Evolutionary conservation across 768 basidiomycete species (phyloP).

Genomic region (Royoungia palumana): DNA sequence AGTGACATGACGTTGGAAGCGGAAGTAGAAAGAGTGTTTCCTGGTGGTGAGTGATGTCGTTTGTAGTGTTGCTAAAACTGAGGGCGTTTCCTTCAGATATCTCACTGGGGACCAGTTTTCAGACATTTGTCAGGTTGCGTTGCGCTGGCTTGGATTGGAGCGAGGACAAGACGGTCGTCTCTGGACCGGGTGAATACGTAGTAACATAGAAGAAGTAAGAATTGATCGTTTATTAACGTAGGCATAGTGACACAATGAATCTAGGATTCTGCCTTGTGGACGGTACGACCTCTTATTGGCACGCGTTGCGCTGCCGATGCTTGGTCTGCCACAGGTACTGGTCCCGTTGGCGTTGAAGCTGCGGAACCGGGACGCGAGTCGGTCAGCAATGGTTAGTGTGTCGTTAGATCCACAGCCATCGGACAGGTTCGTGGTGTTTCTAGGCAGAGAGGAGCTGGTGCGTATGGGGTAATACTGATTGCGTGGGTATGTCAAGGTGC

Average conservation of each 20-base stretch:
- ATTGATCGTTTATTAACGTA: neutral
- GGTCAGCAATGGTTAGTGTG: constrained; percentile 67
- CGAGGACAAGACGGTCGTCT: constrained; percentile 42
- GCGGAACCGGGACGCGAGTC: constrained; percentile 61
- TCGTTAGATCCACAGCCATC: constrained; percentile 65
- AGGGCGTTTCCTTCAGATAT: constrained; percentile 45
- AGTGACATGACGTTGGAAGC: constrained; percentile 49
- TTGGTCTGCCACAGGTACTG: constrained; percentile 56
- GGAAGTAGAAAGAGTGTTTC: constrained; percentile 37
- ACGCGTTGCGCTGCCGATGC: constrained; percentile 52
- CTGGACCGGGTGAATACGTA: constrained; percentile 56
- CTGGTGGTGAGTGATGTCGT: constrained; percentile 39
- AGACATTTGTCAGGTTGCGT: constrained; percentile 49
- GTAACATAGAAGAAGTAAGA: constrained; percentile 63
- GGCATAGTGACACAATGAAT: neutral
- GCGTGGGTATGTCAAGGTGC: constrained; percentile 65
- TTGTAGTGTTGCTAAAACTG: neutral
- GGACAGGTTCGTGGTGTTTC: constrained; percentile 78
- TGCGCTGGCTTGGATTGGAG: constrained; percentile 47
- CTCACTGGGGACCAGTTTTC: constrained; percentile 63
- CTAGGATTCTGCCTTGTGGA: constrained; percentile 47
- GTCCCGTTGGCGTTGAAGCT: constrained; percentile 53
- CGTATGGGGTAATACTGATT: constrained; percentile 69
- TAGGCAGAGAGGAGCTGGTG: constrained; percentile 71
- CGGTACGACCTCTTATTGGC: constrained; percentile 46